Conservation (phyloP, 805 yeast species). For the Lachancea cidri region DNA sequence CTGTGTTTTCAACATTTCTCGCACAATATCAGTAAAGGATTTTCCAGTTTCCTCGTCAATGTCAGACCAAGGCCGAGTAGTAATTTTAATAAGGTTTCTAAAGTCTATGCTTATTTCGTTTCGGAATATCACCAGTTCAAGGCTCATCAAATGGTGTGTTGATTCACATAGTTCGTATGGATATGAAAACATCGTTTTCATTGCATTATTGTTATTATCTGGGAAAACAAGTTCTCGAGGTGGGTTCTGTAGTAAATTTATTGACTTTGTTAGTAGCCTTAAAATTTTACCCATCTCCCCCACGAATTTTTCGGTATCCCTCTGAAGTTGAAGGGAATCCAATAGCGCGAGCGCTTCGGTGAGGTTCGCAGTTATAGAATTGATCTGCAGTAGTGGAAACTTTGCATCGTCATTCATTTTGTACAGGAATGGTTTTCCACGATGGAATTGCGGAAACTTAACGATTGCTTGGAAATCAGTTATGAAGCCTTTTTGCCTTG, state of each 20-base stretch:
- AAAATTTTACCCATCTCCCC: slow-evolving; percentile 18
- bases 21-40: slow-evolving; percentile 53
- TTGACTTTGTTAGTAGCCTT: slow-evolving; percentile 19
- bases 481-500: slow-evolving; percentile 50
- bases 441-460: slow-evolving; percentile 35
- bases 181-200: slow-evolving; percentile 43
- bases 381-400: slow-evolving; percentile 40
- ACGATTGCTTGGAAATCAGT: slow-evolving; percentile 42
- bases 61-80: slow-evolving; percentile 58
- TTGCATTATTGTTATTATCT: slow-evolving; percentile 39
- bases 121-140: slow-evolving; percentile 56
- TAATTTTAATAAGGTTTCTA: slow-evolving; percentile 44
- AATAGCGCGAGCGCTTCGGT: slow-evolving; percentile 19
- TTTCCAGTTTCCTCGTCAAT: slow-evolving; percentile 42
- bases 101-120: slow-evolving; percentile 61
- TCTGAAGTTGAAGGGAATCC: slow-evolving; percentile 41
- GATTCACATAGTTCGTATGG: slow-evolving; percentile 25
- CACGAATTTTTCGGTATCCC: slow-evolving; percentile 31
- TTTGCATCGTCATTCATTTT: slow-evolving; percentile 34
- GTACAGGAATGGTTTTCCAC: slow-evolving; percentile 38
- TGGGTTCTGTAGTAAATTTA: slow-evolving; percentile 41
- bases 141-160: slow-evolving; percentile 37
- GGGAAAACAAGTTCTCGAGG: slow-evolving; percentile 57
- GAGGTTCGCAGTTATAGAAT: slow-evolving; percentile 29
- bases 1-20: slow-evolving; percentile 48